Evolutionary conservation across 2,329 filamentous ascomycete genomes (phyloP), one percentile per base, ranked within the genome.

Genomic region (Fusarium sacchari): DNA sequence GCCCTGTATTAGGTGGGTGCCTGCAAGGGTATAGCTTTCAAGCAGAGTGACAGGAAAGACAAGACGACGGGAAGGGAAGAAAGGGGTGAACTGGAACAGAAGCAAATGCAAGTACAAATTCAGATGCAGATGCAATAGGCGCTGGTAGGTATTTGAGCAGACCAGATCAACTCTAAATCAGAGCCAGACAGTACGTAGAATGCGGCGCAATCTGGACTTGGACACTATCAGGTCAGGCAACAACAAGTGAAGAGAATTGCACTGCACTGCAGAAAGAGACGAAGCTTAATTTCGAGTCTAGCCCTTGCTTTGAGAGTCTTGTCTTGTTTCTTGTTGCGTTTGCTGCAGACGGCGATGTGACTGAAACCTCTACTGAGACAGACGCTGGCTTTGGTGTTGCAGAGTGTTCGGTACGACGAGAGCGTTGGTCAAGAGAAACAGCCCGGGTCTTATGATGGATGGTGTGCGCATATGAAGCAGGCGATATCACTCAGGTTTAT

Each of bases 351-450:
- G 69, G 60, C 63, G 63, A 75, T 37, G 24, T 59, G 49, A 75
- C 63, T 76, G 70, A 76, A 60, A 74, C 67, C 43, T 60, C 32
- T 58, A 67, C 67, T 76, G 64, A 74, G 73, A 75, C 67, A 70
- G 44, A 55, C 40, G 40, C 40, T 53, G 43, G 58, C 11, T 57
- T 40, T 44, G 44, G 39, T 39, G 52, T 58, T 67, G 40, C 40
- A 62, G 56, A 58, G 43, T 60, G 59, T 64, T 61, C 58, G 67
- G 60, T 46, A 59, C n/a, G 47, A 64, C 30, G 37, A 64, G 46
- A 46, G 36, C 42, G 69, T 30, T 42, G 55, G 60, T 42, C n/a
- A 42, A 50, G 57, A 60, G 42, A 39, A 47, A 53, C 44, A 49
- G 42, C n/a, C n/a, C n/a, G n/a, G 30, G 43, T 49, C 60, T 58